Conservation (phyloP, 768 basidiomycete species). For the Naematelia aurantialba region DNA sequence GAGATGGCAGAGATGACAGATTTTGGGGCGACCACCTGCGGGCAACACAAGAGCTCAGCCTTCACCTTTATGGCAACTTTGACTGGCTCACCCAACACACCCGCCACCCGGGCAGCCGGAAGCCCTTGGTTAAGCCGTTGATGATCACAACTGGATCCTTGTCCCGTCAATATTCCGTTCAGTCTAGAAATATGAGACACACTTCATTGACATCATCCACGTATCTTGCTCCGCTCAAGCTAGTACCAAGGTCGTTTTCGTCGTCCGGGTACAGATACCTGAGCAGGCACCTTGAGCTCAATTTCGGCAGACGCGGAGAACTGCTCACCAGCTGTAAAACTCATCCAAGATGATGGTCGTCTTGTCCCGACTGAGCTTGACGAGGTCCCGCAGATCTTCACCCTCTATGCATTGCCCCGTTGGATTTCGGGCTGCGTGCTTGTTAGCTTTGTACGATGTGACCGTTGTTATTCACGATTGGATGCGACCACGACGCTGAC, state of each 20-base stretch:
- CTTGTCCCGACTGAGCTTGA: slow-evolving; percentile 66
- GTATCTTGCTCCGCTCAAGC: slow-evolving; percentile 75
- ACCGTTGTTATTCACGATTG: slow-evolving; percentile 56
- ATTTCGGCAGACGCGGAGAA: background rate
- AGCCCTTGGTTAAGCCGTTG: slow-evolving; percentile 90
- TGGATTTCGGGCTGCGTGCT: slow-evolving; percentile 67
- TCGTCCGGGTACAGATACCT: slow-evolving; percentile 78
- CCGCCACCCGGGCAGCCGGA: slow-evolving; percentile 90
- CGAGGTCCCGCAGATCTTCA: slow-evolving; percentile 74
- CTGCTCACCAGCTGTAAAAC: slow-evolving; percentile 76
- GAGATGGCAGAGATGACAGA: slow-evolving; percentile 81
- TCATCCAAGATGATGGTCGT: slow-evolving; percentile 63
- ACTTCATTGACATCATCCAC: slow-evolving; percentile 80
- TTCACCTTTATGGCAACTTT: too few relatives aligned
- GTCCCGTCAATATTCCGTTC: background rate
- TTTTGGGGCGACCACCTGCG: slow-evolving; percentile 69
- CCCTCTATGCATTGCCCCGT: slow-evolving; percentile 85
- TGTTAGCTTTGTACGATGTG: background rate
- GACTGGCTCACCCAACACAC: slow-evolving; percentile 65
- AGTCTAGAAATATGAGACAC: slow-evolving; percentile 17
- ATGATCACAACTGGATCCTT: slow-evolving; percentile 78
- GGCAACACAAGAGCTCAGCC: too few relatives aligned
- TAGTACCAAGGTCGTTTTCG: slow-evolving; percentile 68
- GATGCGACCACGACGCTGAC: slow-evolving; percentile 80
- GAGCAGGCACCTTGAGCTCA: background rate